Evolutionary conservation across 257 asterid genomes (phyloP).

Genomic region (Solanum pennellii): DNA sequence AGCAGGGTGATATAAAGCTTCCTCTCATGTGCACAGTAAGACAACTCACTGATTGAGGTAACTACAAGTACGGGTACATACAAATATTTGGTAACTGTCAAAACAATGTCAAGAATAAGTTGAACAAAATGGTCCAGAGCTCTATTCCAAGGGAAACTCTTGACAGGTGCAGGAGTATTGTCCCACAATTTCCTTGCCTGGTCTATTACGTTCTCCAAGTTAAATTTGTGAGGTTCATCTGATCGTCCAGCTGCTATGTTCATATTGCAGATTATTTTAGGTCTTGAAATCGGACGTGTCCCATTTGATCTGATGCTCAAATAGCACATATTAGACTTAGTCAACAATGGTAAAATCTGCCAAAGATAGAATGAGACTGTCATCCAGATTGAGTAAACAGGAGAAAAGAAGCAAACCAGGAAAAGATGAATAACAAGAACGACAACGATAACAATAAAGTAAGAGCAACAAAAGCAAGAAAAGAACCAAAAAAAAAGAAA

Average conservation of each 20-base stretch:
- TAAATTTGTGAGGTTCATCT: constrained; percentile 34
- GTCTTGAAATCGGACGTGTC: constrained; percentile 3
- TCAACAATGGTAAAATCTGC: constrained; percentile 27
- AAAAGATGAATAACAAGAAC: not conserved
- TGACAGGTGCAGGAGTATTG: constrained; percentile 60
- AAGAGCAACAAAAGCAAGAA: not conserved
- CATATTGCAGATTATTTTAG: constrained; percentile 34
- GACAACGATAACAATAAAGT: not conserved
- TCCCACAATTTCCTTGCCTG: constrained; percentile 63
- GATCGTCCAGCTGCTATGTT: constrained; percentile 58
- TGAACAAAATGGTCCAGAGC: constrained; percentile 61
- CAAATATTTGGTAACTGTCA: constrained; percentile 50
- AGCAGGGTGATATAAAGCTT: constrained; percentile 55
- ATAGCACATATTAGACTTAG: constrained; percentile 16
- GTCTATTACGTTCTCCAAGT: constrained; percentile 19
- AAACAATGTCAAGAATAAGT: constrained; percentile 48
- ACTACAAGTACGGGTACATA: constrained; percentile 49
- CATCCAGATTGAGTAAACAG: not conserved
- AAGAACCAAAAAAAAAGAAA: not conserved
- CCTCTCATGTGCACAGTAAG: constrained; percentile 91
- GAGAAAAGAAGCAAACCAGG: not conserved
- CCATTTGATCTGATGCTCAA: constrained; percentile 25
- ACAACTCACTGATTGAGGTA: constrained; percentile 73
- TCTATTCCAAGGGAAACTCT: constrained; percentile 77
- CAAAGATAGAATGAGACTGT: constrained; percentile 3